Base-by-base conservation (phyloP, 2,329 filamentous ascomycete genomes). In the Hypocreales sp. region DNA sequence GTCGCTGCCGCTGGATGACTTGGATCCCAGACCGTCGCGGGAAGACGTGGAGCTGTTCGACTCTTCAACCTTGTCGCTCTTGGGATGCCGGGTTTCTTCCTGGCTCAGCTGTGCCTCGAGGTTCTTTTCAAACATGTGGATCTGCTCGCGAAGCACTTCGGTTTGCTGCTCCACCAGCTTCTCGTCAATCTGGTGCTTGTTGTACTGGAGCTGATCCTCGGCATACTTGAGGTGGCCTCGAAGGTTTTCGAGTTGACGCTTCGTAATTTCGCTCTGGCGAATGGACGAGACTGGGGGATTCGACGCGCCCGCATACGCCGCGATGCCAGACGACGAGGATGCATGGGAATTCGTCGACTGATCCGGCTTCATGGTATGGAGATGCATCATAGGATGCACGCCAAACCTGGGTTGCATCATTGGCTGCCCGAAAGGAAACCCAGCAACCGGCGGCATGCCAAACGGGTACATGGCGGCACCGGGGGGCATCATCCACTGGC, bases 141-240 rank as follows among this genome's bases (percentile, higher is more conserved):
- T 61, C 18, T 58, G 56, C 14, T 52, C 45, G n/a, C 52, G 47
- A 31, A 68, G 41, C 20, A 51, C 42, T 20, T 51, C 40, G 4
- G 51, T 56, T 23, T 58, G 55, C 15, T 48, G 40, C 33, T 61
- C 55, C 43, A 69, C 60, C 19, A 55, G 47, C 34, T 55, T 58
- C 36, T 68, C 66, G 31, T 75, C 69, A 34, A 74, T 69, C 37
- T 74, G 69, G 35, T 74, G 67, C 36, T 60, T 64, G 41, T 75
- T 74, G 51, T 67, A 72, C 28, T 61, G 58, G 24, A 75, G 46
- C 36, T 76, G 69, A 32, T 68, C 62, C 35, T 72, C 61, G 22
- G 65, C 54, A 31, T 64, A 62, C 39, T 61, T 67, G 32, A 75
- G 53, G n/a, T 60, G 58, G n/a, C 43, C 39, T 22, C 57, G 58